Percentiles rank a stretch among this genome's conserved stretches.
These are phyloP conservation scores for Turnera subulata DNA, from an alignment of 345 rosid genomes.

Conservation along the genomic window DNA sequence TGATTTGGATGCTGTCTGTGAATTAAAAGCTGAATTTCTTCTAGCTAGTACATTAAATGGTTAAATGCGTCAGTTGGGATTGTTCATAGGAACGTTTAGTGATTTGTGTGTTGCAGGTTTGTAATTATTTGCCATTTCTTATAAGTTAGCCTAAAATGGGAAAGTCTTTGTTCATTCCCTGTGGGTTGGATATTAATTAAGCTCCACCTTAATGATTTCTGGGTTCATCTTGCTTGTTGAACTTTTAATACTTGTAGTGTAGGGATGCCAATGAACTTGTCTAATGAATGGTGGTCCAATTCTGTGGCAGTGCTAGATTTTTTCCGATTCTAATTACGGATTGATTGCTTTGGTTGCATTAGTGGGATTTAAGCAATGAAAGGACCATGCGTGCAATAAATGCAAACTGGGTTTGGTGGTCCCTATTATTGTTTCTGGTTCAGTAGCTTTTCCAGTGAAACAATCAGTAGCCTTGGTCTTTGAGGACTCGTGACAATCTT, in stretches of 20 bases:
- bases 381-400: neutral
- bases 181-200: too few species aligned
- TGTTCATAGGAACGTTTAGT: slow-evolving; percentile 2
- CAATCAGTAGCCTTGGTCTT: too few species aligned
- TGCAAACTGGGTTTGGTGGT: neutral
- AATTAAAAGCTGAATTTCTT: neutral
- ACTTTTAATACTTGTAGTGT: neutral
- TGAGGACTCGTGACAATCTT: too few species aligned
- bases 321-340: neutral
- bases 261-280: neutral
- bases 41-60: neutral
- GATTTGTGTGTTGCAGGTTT: neutral
- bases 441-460: too few species aligned
- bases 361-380: too few species aligned
- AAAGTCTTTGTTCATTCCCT: neutral
- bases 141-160: neutral
- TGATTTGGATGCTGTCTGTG: neutral
- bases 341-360: neutral
- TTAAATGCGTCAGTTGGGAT: neutral
- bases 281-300: slow-evolving; percentile 1
- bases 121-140: neutral
- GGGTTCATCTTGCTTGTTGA: neutral
- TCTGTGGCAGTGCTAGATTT: neutral
- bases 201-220: neutral
- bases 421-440: too few species aligned